Base-by-base conservation (phyloP, 805 yeast species). In the Candida morakotiae region DNA sequence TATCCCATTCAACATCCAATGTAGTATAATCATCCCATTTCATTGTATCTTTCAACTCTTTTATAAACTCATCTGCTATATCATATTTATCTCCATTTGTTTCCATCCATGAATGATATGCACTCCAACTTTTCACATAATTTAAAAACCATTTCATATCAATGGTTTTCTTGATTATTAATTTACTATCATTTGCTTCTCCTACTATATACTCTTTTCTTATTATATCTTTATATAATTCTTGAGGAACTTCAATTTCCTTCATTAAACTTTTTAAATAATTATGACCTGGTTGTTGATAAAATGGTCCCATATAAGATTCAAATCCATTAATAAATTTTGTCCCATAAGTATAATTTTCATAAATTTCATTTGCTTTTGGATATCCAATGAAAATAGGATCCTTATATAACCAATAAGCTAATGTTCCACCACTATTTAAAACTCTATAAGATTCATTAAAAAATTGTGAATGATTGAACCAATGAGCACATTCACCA, bases 401-500 rank as follows among this genome's bases (percentile, higher is more conserved):
- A 48, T 87, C 95, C 27, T 74, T 78, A 52, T 88, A 88, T 3
- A 85, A 83, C 83, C 91, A 87, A 47, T 76, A 75, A 0, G 87
- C 83, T 33, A 88, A 52, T 0, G 88, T 81, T 1, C 93, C 95
- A 15, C 69, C 66, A 1, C 75, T 70, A 35, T 71, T 73, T 41
- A 87, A 63, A 10, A 77, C 61, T 4, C 75, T 49, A 15, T 63
- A 58, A 2, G 75, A 67, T 41, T 75, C 77, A 4, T 56, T 48
- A 52, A 77, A 79, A 53, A 80, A 81, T 20, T 47, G 45, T 0
- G 64, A 61, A 41, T 75, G 81, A 39, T 81, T 70, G 40, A 86
- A 74, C 95, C 96, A 88, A 58, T 88, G 96, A n/a, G 74, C 77
- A 41, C 88, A 83, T 53, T 88, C 88, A 0, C 89, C 95, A n/a